phyloP scores from a whole-genome alignment of 805 yeast genomes.

The Zygosaccharomyces siamensis region DNA sequence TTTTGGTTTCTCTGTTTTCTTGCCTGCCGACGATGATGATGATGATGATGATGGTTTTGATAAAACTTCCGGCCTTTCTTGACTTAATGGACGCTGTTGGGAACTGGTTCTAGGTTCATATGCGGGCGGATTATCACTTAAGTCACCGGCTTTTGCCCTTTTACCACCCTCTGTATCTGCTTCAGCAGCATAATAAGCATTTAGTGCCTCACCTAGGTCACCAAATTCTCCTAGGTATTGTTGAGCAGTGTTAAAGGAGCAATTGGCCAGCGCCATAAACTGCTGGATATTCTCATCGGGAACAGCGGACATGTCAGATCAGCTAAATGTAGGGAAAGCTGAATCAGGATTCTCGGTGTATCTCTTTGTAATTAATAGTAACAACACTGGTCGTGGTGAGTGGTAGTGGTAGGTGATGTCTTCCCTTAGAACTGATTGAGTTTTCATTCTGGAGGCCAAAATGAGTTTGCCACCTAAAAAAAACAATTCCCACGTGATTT shows the following conservation, averaged over 20 bases:
- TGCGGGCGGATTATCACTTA: neutral
- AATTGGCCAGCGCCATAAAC: conserved; percentile 38
- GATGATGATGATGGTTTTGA: conserved; percentile 11
- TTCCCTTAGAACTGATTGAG: neutral
- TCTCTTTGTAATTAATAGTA: no score
- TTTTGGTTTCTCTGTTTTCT: conserved; percentile 21
- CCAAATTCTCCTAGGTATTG: conserved; percentile 35
- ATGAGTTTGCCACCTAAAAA: neutral
- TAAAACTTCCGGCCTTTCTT: neutral
- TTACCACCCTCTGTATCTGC: conserved; percentile 10
- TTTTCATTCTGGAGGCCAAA: neutral
- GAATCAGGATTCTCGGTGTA: neutral
- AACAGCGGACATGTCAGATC: conserved; percentile 12
- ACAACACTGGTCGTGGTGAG: neutral
- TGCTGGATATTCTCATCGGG: conserved; percentile 31
- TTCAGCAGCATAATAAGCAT: conserved; percentile 27
- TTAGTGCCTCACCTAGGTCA: conserved; percentile 27
- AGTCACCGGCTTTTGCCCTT: conserved; percentile 5
- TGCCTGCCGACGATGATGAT: conserved; percentile 10
- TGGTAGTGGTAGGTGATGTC: neutral
- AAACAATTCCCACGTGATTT: neutral
- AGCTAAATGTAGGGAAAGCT: neutral
- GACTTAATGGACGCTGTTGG: conserved; percentile 3
- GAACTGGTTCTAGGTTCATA: neutral
- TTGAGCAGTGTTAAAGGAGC: conserved; percentile 37